Percentiles rank a stretch among this genome's conserved stretches.
phyloP scores from a whole-genome alignment of 2,329 filamentous ascomycete genomes.

The Sporothrix protearum region DNA sequence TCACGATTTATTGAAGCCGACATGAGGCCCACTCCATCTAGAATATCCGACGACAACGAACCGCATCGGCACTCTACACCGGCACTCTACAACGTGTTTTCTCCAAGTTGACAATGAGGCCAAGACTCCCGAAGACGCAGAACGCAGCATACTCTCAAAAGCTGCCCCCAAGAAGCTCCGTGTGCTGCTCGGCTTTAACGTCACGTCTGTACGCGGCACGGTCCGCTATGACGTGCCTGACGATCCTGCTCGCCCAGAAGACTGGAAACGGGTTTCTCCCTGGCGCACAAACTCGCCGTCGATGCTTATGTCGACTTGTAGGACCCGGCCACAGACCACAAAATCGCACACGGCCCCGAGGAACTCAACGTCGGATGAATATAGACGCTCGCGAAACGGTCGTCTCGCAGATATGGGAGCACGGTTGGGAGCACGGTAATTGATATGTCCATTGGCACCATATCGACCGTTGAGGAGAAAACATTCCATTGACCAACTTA shows the following conservation, averaged over 20 bases:
- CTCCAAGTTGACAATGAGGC: background rate
- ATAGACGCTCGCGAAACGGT: conserved; percentile 12
- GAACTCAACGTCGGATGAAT: conserved; percentile 1
- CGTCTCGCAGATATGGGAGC: too few species aligned
- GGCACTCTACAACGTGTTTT: too few species aligned
- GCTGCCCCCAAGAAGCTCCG: background rate
- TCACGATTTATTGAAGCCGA: background rate
- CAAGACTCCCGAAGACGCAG: too few species aligned
- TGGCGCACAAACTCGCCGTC: conserved; percentile 10
- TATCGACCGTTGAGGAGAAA: too few species aligned
- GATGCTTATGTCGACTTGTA: conserved; percentile 12
- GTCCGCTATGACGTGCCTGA: conserved; percentile 18
- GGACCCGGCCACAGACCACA: background rate
- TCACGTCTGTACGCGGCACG: conserved; percentile 2
- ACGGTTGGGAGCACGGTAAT: too few species aligned
- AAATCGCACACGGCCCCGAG: conserved; percentile 13
- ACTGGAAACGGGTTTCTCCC: conserved; percentile 7
- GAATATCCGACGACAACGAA: too few species aligned
- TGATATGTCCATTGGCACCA: too few species aligned
- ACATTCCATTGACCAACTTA: too few species aligned
- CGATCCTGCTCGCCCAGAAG: background rate
- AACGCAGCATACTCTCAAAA: too few species aligned
- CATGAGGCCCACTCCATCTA: too few species aligned
- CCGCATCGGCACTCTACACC: too few species aligned
- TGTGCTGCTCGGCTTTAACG: conserved; percentile 2